Evolutionary conservation across 495 filamentous ascomycete genomes (phyloP).

Genomic region (Pseudoneurospora amorphoporcata): DNA sequence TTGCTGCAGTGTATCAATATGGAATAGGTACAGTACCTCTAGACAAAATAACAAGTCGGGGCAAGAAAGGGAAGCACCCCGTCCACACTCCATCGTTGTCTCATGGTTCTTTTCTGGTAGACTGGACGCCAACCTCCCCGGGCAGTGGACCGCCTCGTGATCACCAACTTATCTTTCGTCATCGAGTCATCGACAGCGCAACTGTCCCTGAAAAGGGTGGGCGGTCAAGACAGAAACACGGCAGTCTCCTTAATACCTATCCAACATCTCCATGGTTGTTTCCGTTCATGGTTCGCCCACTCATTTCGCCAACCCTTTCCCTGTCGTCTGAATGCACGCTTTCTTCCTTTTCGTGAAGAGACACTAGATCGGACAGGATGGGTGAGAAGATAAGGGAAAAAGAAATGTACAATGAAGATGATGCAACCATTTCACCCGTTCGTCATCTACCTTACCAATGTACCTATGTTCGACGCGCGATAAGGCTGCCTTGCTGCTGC

Average conservation of each 20-base stretch:
- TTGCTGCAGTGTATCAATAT: background rate
- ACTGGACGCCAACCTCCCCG: background rate
- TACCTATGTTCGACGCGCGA: background rate
- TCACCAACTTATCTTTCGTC: constrained; percentile 20
- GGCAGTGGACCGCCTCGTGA: constrained; percentile 13
- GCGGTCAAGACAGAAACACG: background rate
- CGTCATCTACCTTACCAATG: background rate
- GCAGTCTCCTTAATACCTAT: background rate
- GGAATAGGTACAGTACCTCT: background rate
- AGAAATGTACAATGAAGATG: background rate
- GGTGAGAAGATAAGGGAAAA: background rate
- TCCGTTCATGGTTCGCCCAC: background rate
- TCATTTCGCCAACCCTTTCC: background rate
- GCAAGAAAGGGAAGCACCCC: no score
- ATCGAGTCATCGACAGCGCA: constrained; percentile 9
- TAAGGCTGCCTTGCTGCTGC: background rate
- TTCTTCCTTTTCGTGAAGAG: background rate
- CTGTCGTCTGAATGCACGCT: background rate
- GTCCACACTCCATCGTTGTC: background rate
- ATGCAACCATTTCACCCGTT: background rate
- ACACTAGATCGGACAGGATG: background rate
- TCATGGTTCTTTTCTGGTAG: background rate
- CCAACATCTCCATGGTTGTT: background rate
- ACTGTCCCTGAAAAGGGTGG: background rate
- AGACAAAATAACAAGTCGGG: background rate